Conservation (phyloP, 1,284 basidiomycete species). For the Leccinum pallidistipes region DNA sequence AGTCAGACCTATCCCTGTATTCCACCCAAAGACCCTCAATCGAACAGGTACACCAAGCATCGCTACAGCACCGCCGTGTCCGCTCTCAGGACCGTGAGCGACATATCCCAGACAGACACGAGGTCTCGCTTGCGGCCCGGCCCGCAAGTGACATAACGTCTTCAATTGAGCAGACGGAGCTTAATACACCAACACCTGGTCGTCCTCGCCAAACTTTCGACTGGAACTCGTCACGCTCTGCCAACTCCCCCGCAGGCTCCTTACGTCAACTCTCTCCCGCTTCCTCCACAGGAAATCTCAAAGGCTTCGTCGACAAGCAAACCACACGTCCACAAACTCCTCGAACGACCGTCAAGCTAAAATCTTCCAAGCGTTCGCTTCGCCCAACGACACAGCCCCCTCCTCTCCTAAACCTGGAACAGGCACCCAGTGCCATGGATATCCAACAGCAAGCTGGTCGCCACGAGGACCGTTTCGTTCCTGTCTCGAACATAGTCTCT, state of each 20-base stretch:
- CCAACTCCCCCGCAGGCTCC: constrained; percentile 16
- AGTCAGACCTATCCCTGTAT: constrained; percentile 18
- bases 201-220: constrained; percentile 23
- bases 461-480: constrained; percentile 19
- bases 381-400: constrained; percentile 31
- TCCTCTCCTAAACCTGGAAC: constrained; percentile 28
- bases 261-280: constrained; percentile 37
- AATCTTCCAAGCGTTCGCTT: constrained; percentile 29
- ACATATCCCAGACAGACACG: constrained; percentile 31
- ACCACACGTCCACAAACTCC: background rate
- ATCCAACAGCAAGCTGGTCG: constrained; percentile 17
- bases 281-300: constrained; percentile 42
- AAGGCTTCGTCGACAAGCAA: constrained; percentile 31
- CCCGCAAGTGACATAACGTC: constrained; percentile 22
- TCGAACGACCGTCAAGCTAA: constrained; percentile 9
- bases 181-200: constrained; percentile 27
- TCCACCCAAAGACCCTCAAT: constrained; percentile 10
- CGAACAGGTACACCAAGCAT: constrained; percentile 22
- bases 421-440: constrained; percentile 11
- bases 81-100: constrained; percentile 33
- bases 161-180: constrained; percentile 26
- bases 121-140: constrained; percentile 37
- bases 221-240: constrained; percentile 23
- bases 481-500: constrained; percentile 31
- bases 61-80: constrained; percentile 28